Conservation (phyloP, 768 basidiomycete genomes). For the Leccinum subtestaceum region DNA sequence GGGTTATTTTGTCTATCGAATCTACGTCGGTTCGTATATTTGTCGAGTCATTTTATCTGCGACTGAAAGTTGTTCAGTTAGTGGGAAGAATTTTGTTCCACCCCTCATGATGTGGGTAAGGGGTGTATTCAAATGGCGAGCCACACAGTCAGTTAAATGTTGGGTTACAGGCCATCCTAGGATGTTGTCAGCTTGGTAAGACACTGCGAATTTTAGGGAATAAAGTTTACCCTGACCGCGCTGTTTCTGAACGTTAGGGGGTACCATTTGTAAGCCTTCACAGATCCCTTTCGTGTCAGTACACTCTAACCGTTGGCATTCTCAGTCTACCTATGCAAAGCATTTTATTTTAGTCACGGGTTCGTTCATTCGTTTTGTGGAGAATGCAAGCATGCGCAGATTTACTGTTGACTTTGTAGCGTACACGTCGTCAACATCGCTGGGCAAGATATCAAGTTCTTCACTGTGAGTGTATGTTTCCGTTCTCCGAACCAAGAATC, state of each 20-base stretch:
- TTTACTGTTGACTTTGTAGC: constrained; percentile 1
- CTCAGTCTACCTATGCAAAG: constrained; percentile 5
- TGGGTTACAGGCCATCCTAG: constrained; percentile 1
- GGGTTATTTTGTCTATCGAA: constrained; percentile 12
- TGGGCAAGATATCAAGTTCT: neutral
- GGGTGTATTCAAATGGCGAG: neutral
- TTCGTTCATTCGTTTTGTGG: neutral
- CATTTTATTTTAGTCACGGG: constrained; percentile 2
- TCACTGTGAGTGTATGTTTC: neutral
- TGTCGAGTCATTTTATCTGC: no score
- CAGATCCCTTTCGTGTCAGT: neutral
- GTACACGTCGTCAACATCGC: neutral
- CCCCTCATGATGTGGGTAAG: constrained; percentile 15
- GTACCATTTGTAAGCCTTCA: neutral
- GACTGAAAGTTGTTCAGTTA: constrained; percentile 2
- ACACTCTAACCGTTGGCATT: neutral
- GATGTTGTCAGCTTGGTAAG: constrained; percentile 11
- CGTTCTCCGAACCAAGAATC: neutral
- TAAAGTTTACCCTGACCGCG: neutral
- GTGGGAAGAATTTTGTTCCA: neutral
- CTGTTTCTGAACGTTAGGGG: neutral
- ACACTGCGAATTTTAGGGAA: no score
- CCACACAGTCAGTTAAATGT: neutral
- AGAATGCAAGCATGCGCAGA: neutral
- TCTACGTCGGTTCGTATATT: constrained; percentile 9